Conservation (phyloP, 352 stramenopile genomes). For the Pythium myriotylum region DNA sequence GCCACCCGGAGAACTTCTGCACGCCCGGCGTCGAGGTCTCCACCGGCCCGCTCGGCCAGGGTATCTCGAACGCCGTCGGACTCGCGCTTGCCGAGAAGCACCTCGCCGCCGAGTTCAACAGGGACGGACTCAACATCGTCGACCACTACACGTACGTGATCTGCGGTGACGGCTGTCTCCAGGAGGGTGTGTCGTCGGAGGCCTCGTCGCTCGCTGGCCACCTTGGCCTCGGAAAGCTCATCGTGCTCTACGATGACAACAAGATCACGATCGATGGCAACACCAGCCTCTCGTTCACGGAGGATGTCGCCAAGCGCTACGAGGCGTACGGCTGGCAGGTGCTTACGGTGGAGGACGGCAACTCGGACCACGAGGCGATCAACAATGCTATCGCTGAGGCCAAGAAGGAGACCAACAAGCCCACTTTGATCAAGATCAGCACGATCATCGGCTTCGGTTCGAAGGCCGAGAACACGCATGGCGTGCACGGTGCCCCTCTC, state of each 20-base stretch:
- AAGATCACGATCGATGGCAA: constrained; percentile 99
- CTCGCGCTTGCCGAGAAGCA: constrained; percentile 98
- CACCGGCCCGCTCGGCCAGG: constrained; percentile 97
- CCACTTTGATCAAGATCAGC: constrained; percentile 98
- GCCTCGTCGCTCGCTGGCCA: constrained; percentile 96
- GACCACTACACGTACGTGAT: constrained; percentile 99
- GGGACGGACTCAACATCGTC: constrained; percentile 93
- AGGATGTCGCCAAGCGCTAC: constrained; percentile 98
- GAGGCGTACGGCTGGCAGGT: constrained; percentile 99
- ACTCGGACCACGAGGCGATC: constrained; percentile 93
- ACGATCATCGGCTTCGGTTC: constrained; percentile 97
- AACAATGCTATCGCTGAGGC: constrained; percentile 93
- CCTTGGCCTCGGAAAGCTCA: constrained; percentile 97
- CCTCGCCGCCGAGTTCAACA: constrained; percentile 98
- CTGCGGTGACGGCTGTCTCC: constrained; percentile 98
- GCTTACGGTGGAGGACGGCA: constrained; percentile 93
- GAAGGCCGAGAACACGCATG: constrained; percentile 92
- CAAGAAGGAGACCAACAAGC: constrained; percentile 95
- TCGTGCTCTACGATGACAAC: constrained; percentile 99
- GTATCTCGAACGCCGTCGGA: constrained; percentile 98
- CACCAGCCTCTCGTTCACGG: constrained; percentile 97
- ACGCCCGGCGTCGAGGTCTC: constrained; percentile 96
- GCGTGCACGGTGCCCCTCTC: constrained; percentile 96
- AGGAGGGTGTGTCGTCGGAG: constrained; percentile 98
- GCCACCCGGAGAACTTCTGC: constrained; percentile 97